Evolutionary conservation across 2,329 filamentous ascomycete genomes (phyloP), one percentile per base, ranked within the genome.

Genomic region (Cladophialophora immunda): DNA sequence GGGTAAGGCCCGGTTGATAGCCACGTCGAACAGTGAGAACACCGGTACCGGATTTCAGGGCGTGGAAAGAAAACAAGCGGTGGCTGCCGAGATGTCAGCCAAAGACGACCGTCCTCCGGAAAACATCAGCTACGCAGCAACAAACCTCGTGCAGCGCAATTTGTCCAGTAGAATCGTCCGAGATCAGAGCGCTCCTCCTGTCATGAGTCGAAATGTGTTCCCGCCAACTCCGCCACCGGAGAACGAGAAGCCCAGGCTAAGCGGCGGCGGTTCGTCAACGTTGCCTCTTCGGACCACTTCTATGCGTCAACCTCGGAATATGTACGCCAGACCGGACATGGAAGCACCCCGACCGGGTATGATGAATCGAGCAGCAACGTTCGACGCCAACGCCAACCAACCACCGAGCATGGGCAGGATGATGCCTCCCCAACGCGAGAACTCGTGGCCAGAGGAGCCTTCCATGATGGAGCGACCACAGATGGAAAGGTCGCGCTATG

Each of bases 191-290:
- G 93, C 95, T 76, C 92, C 93, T 8, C 92, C 92, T 0, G 70
- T 68, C 19, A 83, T 89, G 70, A 88, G 87, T 76, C 89, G 93
- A 73, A 92, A 92, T 74, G 87, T 94, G 69, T 97, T 98, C 82
- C 95, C 95, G 19, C 95, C 95, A n/a, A 98, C 95, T n/a, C 95
- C 95, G 47, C 95, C 95, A 6, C 95, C 95, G 5, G 95, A 99
- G 82, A 87, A 87, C 69, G 93, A 97, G 72, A 90, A 90, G 74
- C 79, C 73, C 15, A 66, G 68, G 9, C 41, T 58, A 9, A 53
- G 58, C 19, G 58, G 58, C 45, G 32, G 68, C 30, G 69, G 65
- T 45, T 67, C 68, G 71, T 69, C 68, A 66, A 79, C 74, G 73
- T 78, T 74, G 67, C 81, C 75, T 76, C 79, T 74, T 71, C 80